Evolutionary conservation across 2,329 filamentous ascomycete genomes (phyloP).

Genomic region (Ophiostoma ips): DNA sequence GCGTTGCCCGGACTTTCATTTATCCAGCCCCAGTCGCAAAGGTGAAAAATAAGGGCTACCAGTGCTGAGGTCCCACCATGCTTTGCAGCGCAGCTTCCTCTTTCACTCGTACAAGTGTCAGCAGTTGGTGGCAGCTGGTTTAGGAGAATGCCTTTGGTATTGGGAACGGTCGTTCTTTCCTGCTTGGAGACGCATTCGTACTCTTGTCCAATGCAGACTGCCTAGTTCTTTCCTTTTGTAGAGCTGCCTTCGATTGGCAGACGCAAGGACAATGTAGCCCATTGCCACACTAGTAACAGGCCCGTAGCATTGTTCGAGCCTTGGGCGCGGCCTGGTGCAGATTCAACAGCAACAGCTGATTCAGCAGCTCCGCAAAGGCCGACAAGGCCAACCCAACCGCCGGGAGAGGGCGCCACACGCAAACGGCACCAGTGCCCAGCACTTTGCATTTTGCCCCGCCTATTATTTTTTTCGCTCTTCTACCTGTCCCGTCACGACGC

Average conservation of each 20-base stretch:
- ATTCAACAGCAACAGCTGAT: too few species aligned
- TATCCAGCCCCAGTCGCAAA: constrained; percentile 6
- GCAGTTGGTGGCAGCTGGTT: too few species aligned
- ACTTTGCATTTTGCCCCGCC: constrained; percentile 10
- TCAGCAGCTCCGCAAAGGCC: neutral
- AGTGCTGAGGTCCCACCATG: neutral
- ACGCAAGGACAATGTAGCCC: neutral
- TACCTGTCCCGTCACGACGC: constrained; percentile 5
- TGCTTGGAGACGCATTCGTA: neutral
- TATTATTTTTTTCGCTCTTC: constrained; percentile 9
- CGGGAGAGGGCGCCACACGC: constrained; percentile 3
- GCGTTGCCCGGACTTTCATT: constrained; percentile 7
- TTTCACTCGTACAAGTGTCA: neutral
- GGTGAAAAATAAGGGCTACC: constrained; percentile 8
- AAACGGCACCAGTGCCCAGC: constrained; percentile 6
- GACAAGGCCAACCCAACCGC: neutral
- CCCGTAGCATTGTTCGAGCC: neutral
- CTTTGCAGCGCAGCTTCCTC: neutral
- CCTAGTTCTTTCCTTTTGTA: neutral
- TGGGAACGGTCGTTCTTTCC: neutral
- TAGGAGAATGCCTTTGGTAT: neutral
- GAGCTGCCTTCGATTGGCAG: neutral
- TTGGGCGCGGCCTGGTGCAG: neutral
- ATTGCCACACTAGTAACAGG: neutral
- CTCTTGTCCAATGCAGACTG: neutral